phyloP scores from a whole-genome alignment of 192 early-diverging fungal species.

The Funneliformis geosporum region DNA sequence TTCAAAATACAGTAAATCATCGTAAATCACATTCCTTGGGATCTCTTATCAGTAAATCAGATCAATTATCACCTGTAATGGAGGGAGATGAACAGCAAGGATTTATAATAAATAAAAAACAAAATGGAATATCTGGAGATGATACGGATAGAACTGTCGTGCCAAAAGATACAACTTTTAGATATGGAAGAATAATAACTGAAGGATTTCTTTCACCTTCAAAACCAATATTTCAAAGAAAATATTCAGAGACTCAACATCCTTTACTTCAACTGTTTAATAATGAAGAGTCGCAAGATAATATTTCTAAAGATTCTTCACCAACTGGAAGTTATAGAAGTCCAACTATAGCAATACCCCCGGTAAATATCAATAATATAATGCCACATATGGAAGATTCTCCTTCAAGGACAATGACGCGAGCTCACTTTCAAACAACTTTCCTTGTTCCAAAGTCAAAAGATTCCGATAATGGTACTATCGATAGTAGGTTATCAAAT shows the following conservation, averaged over 20 bases:
- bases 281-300: not conserved
- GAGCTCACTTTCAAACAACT: not conserved
- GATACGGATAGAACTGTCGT: conserved; percentile 22
- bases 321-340: not conserved
- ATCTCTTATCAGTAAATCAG: conserved; percentile 12
- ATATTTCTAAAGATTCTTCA: conserved; percentile 9
- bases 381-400: conserved; percentile 11
- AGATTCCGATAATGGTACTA: not conserved
- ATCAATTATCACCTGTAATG: conserved; percentile 29
- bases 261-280: conserved; percentile 30
- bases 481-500: not conserved
- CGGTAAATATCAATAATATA: conserved; percentile 9
- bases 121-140: not conserved
- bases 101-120: not conserved
- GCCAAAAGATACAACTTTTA: conserved; percentile 5
- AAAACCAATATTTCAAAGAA: conserved; percentile 22
- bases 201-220: conserved; percentile 8
- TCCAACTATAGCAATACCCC: conserved; percentile 25
- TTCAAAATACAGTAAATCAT: conserved; percentile 14
- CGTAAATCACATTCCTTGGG: conserved; percentile 28
- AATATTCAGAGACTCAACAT: conserved; percentile 24
- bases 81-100: conserved; percentile 20
- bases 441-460: not conserved
- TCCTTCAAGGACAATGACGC: conserved; percentile 7
- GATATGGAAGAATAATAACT: not conserved